Evolutionary conservation across 805 yeast genomes (phyloP).

Genomic region (Candida sakaeoensis): DNA sequence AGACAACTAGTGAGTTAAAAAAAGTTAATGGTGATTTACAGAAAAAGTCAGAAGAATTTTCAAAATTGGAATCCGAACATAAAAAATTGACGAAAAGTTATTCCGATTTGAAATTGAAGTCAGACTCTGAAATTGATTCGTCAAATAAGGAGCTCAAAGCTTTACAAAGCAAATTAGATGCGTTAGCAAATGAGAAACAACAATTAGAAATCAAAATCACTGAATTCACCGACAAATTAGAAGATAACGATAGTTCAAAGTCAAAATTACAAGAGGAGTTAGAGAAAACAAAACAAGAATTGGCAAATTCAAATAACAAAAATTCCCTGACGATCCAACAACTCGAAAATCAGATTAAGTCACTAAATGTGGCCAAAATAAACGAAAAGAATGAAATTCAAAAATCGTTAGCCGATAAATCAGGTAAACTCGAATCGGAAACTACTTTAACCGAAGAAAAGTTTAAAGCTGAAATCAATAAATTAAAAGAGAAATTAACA

Average conservation of each 20-base stretch:
- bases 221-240: not conserved
- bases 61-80: constrained; percentile 1
- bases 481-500: constrained; percentile 8
- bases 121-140: not conserved
- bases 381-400: not conserved
- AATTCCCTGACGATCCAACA: too few species aligned
- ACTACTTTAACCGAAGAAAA: too few species aligned
- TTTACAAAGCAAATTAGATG: not conserved
- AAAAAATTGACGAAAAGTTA: not conserved
- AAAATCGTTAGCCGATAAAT: not conserved
- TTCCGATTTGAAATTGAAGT: not conserved
- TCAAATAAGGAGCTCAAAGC: not conserved
- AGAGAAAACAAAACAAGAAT: not conserved
- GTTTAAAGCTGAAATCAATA: constrained; percentile 9
- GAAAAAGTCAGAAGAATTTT: not conserved
- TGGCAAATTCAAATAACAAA: not conserved
- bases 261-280: not conserved
- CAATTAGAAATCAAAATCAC: not conserved
- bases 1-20: too few species aligned
- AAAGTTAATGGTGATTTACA: not conserved
- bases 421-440: constrained; percentile 1
- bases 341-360: not conserved
- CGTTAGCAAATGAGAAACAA: not conserved
- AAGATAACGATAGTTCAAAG: not conserved
- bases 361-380: constrained; percentile 1